phyloP scores from a whole-genome alignment of 2,329 filamentous ascomycete genomes.

The Diaporthe vexans region DNA sequence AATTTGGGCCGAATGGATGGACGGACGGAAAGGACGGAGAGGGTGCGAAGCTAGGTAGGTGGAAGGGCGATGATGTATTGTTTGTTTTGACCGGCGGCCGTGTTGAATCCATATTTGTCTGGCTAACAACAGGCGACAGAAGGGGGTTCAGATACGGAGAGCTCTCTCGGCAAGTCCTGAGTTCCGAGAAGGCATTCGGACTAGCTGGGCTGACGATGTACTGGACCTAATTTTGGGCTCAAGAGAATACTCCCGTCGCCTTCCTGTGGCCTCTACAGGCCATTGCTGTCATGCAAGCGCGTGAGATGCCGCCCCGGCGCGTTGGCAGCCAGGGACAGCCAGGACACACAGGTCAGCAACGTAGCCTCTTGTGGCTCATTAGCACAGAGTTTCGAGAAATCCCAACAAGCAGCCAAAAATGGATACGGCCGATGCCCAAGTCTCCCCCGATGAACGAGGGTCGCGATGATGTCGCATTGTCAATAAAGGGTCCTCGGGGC shows the following conservation, averaged over 20 bases:
- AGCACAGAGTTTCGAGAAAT: conserved; percentile 12
- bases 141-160: neutral
- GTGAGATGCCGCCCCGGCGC: neutral
- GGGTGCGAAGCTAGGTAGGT: neutral
- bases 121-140: conserved; percentile 3
- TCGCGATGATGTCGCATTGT: conserved; percentile 36
- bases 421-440: conserved; percentile 6
- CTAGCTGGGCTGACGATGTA: conserved; percentile 21
- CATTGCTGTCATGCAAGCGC: conserved; percentile 15
- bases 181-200: neutral
- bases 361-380: conserved; percentile 16
- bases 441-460: conserved; percentile 18
- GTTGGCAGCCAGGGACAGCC: conserved; percentile 26
- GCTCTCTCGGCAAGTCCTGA: neutral
- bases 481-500: conserved; percentile 35
- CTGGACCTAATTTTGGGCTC: conserved; percentile 19
- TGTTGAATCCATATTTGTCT: conserved; percentile 13
- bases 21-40: neutral
- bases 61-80: conserved; percentile 22
- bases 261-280: neutral
- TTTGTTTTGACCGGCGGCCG: conserved; percentile 40
- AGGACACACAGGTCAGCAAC: conserved; percentile 21
- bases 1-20: conserved; percentile 12
- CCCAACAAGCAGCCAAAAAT: neutral
- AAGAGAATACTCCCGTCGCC: neutral